Percentiles rank a stretch among this genome's conserved stretches.
phyloP scores from a whole-genome alignment of 2,329 filamentous ascomycete genomes.

The Aspergillus sojae region DNA sequence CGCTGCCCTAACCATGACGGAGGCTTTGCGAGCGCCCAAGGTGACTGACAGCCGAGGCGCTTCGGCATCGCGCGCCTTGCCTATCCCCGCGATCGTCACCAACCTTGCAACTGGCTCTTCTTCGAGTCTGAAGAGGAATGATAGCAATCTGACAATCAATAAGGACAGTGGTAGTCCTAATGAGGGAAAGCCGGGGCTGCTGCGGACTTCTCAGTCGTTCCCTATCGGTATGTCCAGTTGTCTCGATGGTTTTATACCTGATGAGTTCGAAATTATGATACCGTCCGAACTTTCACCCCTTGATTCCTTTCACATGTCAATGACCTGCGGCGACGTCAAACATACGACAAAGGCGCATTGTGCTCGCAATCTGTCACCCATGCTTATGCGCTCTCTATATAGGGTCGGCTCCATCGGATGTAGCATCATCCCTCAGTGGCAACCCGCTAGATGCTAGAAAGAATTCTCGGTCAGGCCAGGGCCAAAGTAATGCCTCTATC shows the following conservation, averaged over 20 bases:
- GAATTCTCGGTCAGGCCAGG: conserved; percentile 21
- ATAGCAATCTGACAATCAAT: conserved; percentile 12
- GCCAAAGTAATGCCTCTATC: conserved; percentile 22
- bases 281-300: not conserved
- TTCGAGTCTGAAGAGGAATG: conserved; percentile 13
- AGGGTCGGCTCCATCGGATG: conserved; percentile 34
- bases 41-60: conserved; percentile 22
- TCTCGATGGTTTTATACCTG: conserved; percentile 9
- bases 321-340: not conserved
- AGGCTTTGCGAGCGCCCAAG: conserved; percentile 32
- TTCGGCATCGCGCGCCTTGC: conserved; percentile 28
- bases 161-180: conserved; percentile 16
- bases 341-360: not conserved
- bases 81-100: conserved; percentile 30
- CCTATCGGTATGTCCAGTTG: conserved; percentile 30
- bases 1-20: conserved; percentile 31
- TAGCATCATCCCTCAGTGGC: conserved; percentile 33
- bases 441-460: conserved; percentile 32
- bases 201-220: conserved; percentile 25
- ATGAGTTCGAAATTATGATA: not conserved
- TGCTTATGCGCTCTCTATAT: conserved; percentile 9
- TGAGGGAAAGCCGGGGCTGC: conserved; percentile 14
- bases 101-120: conserved; percentile 23
- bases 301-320: conserved; percentile 2
- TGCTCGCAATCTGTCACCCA: conserved; percentile 2